Conservation (phyloP, 1,284 basidiomycete genomes). For the Prillingera fragicola region DNA sequence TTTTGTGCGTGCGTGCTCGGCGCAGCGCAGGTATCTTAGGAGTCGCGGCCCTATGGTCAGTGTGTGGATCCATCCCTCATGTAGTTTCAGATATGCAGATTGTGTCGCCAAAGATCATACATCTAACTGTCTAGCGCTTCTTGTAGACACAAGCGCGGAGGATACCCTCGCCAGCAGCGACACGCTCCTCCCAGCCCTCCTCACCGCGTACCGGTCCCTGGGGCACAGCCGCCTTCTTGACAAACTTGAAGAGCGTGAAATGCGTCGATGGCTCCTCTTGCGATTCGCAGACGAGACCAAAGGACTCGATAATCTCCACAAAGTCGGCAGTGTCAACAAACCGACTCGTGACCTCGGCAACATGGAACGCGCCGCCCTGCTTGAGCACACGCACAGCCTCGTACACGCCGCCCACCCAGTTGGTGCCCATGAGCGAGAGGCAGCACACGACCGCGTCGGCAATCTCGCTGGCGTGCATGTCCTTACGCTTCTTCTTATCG, state of each 20-base stretch:
- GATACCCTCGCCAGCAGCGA: constrained; percentile 57
- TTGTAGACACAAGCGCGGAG: constrained; percentile 97
- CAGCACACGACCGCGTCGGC: constrained; percentile 91
- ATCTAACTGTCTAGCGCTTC: constrained; percentile 57
- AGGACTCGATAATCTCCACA: constrained; percentile 59
- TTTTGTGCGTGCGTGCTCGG: not conserved
- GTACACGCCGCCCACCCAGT: constrained; percentile 85
- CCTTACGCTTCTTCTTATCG: constrained; percentile 7
- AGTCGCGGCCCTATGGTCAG: constrained; percentile 1
- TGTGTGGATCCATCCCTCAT: not conserved
- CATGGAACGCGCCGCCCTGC: constrained; percentile 70
- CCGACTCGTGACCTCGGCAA: constrained; percentile 93
- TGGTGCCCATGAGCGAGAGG: constrained; percentile 92
- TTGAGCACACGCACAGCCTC: constrained; percentile 85
- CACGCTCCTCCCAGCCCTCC: constrained; percentile 61
- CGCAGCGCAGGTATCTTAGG: not conserved
- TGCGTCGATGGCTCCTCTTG: constrained; percentile 67
- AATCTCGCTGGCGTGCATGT: constrained; percentile 50
- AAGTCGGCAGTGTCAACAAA: constrained; percentile 74
- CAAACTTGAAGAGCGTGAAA: constrained; percentile 81
- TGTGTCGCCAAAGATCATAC: not conserved
- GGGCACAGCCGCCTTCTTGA: constrained; percentile 56
- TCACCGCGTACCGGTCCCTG: constrained; percentile 47
- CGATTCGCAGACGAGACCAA: constrained; percentile 61
- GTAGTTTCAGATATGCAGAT: not conserved